These are phyloP conservation scores for Backusella parvicylindrica DNA, from an alignment of 192 early-diverging fungal genomes.

Conservation along the genomic window DNA sequence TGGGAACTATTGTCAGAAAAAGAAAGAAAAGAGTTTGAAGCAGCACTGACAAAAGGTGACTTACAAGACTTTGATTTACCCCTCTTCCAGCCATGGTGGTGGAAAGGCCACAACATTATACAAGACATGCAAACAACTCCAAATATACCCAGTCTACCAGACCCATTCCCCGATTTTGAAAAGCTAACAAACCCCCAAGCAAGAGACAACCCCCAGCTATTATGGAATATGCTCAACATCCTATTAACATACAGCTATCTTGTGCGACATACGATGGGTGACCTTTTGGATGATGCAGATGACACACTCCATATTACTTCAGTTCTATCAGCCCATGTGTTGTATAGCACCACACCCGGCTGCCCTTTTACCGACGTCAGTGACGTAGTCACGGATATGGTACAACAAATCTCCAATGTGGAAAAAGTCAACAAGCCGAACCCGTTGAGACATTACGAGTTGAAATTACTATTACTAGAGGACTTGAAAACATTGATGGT, in stretches of 20 bases:
- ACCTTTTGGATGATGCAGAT: constrained; percentile 5
- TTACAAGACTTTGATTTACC: not conserved
- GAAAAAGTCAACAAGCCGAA: not conserved
- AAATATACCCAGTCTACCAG: not conserved
- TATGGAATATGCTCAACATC: constrained; percentile 13
- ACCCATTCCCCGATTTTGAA: not conserved
- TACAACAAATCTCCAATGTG: not conserved
- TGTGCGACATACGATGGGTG: constrained; percentile 15
- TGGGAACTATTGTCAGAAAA: constrained; percentile 42
- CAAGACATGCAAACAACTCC: not conserved
- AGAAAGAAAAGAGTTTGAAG: constrained; percentile 50
- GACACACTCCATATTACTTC: not conserved
- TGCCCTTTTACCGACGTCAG: not conserved
- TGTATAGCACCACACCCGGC: constrained; percentile 8
- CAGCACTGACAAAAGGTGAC: constrained; percentile 8
- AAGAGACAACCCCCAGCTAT: not conserved
- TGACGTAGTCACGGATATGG: not conserved
- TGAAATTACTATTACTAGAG: not conserved
- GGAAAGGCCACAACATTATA: not conserved
- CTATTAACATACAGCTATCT: constrained; percentile 19
- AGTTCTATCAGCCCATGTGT: not conserved
- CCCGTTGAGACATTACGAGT: not conserved
- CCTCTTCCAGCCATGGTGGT: constrained; percentile 9
- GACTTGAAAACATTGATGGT: not conserved
- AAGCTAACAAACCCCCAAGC: not conserved